Evolutionary conservation across 2,329 filamentous ascomycete species (phyloP), one percentile per base, ranked within the genome.

Genomic region (Amauroascus niger): DNA sequence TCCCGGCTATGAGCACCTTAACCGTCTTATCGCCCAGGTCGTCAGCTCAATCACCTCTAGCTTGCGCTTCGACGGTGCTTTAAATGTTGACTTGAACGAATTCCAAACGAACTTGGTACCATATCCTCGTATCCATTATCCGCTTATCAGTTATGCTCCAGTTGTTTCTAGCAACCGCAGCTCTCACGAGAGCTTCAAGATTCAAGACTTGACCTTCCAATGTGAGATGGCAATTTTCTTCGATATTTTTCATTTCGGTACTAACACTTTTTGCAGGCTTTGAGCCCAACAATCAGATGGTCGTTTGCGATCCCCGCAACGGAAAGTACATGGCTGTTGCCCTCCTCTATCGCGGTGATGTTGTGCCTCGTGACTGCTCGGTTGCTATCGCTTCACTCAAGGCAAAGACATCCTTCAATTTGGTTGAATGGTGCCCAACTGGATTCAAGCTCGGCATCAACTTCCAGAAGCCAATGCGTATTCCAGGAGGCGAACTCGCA

Each of bases 371-470:
- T 77, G 91, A 97, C 68, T 87, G 88, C 62, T 88, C 96, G 79
- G 82, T 77, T 57, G 91, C 93, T 61, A 90, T 97, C 63, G 90
- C 91, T 59, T 89, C 87, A 61, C 86, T 97, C 71, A 98, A 97
- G 88, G 95, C 93, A 74, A 97, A 96, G 87, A 87, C 88, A 68
- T 95, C 93, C 65, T 95, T 98, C 71, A 90, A 97, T 78, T 95
- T 97, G 72, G 93, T 98, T 70, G 93, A 98, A 78, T 98, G 93
- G 93, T 98, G 93, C 83, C 93, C 93, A 58, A 98, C 93, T 74
- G 93, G 93, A 64, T 98, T 98, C 86, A 98, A 98, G 87, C 88
- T 98, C 64, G 93, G 93, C 81, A 98, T 98, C 80, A 96, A 90
- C 87, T 97, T 94, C 84, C 90, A 97, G 80, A 87, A 90, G 69